Evolutionary conservation across 257 asterid species (phyloP).

Genomic region (Salvia rosmarinus): DNA sequence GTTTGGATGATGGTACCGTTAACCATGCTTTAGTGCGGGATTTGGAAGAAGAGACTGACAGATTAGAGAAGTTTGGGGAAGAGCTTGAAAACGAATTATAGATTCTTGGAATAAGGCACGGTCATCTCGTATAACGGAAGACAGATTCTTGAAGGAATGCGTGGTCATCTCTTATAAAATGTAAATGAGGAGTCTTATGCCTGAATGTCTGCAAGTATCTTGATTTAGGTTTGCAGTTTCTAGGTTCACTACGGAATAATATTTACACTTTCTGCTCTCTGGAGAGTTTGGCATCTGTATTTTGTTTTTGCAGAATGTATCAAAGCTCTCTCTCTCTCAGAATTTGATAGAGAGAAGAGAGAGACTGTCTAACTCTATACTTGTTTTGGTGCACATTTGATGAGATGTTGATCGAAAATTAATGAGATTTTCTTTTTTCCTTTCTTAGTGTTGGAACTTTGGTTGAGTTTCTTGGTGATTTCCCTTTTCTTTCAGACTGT

Average conservation of each 20-base stretch:
- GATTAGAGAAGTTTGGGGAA: constrained; percentile 85
- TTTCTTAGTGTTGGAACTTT: neutral
- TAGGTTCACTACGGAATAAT: constrained; percentile 3
- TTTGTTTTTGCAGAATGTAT: constrained; percentile 30
- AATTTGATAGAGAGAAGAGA: neutral
- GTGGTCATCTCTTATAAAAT: constrained; percentile 17
- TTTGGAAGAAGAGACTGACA: constrained; percentile 80
- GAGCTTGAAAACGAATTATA: constrained; percentile 79
- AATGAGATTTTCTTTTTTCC: neutral
- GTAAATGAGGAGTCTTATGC: constrained; percentile 29
- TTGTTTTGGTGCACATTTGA: neutral
- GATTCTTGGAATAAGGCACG: neutral
- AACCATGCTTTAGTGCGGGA: constrained; percentile 83
- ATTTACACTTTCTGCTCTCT: constrained; percentile 10
- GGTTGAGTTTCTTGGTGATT: no score
- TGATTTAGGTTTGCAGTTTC: constrained; percentile 26
- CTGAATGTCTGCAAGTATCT: constrained; percentile 16
- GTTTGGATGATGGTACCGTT: constrained; percentile 78
- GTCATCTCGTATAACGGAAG: constrained; percentile 40
- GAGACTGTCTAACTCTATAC: neutral
- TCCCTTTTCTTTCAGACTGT: no score
- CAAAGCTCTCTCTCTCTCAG: neutral
- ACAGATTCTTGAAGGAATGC: constrained; percentile 18
- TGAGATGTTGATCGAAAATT: neutral
- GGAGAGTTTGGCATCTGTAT: constrained; percentile 29